Base-by-base conservation (phyloP, 306 rosid genomes). In the Quercus mongolica region DNA sequence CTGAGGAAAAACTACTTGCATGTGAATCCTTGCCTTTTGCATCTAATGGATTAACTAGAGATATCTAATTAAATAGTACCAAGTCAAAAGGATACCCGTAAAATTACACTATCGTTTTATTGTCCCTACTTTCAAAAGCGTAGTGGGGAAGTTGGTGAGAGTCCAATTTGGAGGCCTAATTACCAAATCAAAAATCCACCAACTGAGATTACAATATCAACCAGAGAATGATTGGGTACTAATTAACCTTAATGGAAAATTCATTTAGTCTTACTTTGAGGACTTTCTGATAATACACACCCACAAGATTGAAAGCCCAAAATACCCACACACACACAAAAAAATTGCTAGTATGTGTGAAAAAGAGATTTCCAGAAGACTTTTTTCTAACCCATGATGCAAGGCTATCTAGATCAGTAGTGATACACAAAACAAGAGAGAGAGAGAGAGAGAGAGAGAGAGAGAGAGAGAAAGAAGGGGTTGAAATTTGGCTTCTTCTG, bases 401-500 rank as follows among this genome's bases (percentile, higher is more conserved):
- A 17, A 30, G 20, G 49, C 59, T 75, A 56, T 49, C 54, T 13
- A 10, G 25, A 71, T 41, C 46, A 41, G 12, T 41, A 41, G 46
- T 41, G 46, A 41, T 78, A 79, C 81, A 79, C 83, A 77, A 31
- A 78, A 77, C 78, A 19, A 52, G 25, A 74, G 77, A 51, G n/a
- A n/a, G n/a, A n/a, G n/a, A n/a, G n/a, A n/a, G 33, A 72, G 41
- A 35, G 41, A 52, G 49, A 74, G 77, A 51, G 46, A 20, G 62
- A 58, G 65, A 25, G 41, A 35, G 41, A 52, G 49, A 71, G 77
- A 51, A 33, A 20, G 62, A 41, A 41, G 73, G 61, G 63, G 77
- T 77, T 31, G 85, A 81, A 79, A 86, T 35, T 79, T 62, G 86
- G 75, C 70, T 76, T 28, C 73, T 81, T 82, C 74, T 76, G 81